A percentile compares a stretch with the other conserved stretches of the same genome.
phyloP scores from a whole-genome alignment of 2,329 filamentous ascomycete species.

The Fusarium sororula region DNA sequence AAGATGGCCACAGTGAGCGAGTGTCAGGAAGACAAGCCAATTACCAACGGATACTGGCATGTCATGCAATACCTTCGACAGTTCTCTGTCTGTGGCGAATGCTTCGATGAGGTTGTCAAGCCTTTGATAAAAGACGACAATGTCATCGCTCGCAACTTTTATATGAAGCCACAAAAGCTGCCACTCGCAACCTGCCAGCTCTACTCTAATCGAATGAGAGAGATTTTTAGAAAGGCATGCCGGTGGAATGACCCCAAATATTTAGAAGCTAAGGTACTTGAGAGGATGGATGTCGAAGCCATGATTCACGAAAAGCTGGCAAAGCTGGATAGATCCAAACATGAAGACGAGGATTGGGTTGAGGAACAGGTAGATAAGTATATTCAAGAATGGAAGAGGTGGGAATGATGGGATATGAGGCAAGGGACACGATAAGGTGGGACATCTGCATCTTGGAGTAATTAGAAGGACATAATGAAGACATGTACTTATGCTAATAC shows the following conservation, averaged over 20 bases:
- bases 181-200: conserved; percentile 74
- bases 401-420: conserved; percentile 56
- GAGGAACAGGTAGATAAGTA: conserved; percentile 58
- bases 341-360: conserved; percentile 49
- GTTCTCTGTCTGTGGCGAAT: conserved; percentile 87
- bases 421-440: background rate
- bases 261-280: conserved; percentile 65
- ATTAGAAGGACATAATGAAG: conserved; percentile 28
- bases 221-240: conserved; percentile 74
- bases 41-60: conserved; percentile 76
- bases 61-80: conserved; percentile 78
- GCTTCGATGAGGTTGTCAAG: conserved; percentile 81
- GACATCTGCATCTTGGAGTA: conserved; percentile 34
- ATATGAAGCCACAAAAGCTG: conserved; percentile 65
- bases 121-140: conserved; percentile 66
- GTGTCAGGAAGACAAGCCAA: conserved; percentile 71
- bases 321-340: conserved; percentile 50
- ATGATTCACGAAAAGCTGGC: conserved; percentile 65
- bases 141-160: conserved; percentile 72
- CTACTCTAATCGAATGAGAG: conserved; percentile 82
- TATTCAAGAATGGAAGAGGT: conserved; percentile 65
- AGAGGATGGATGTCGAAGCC: conserved; percentile 68
- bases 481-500: conserved; percentile 33
- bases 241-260: conserved; percentile 72
- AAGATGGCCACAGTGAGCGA: conserved; percentile 67